phyloP scores from a whole-genome alignment of 164 flowering plant genomes.

The Vitis riparia region DNA sequence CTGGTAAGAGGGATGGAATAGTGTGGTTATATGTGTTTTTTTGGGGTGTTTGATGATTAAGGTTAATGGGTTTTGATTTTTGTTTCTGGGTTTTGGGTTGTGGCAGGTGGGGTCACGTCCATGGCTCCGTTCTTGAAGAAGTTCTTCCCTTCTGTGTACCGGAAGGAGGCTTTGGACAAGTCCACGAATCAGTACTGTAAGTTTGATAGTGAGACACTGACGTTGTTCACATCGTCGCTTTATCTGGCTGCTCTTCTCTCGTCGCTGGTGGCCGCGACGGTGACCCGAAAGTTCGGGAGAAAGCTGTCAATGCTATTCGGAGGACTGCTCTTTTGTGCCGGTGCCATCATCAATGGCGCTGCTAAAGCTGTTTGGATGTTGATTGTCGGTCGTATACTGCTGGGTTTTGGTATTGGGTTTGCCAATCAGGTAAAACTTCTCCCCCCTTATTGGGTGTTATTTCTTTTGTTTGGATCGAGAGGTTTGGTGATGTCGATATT shows the following conservation, averaged over 20 bases:
- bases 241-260: conserved; percentile 63
- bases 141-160: conserved; percentile 59
- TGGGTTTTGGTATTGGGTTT: conserved; percentile 73
- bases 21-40: background rate
- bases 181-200: conserved; percentile 65
- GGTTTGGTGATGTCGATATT: background rate
- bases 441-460: background rate
- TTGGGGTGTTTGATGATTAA: background rate
- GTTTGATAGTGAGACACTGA: conserved; percentile 54
- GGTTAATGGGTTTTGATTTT: background rate
- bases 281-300: conserved; percentile 58
- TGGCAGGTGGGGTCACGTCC: conserved; percentile 69
- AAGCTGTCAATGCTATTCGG: conserved; percentile 61
- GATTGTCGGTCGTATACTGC: conserved; percentile 63
- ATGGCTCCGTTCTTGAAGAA: conserved; percentile 55
- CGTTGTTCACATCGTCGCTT: conserved; percentile 67
- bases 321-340: conserved; percentile 53
- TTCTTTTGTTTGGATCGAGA: background rate
- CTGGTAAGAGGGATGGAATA: conserved; percentile 36
- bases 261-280: conserved; percentile 50
- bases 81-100: background rate
- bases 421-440: conserved; percentile 61
- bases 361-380: conserved; percentile 62
- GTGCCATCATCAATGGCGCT: conserved; percentile 60
- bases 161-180: conserved; percentile 29